Evolutionary conservation across 2,329 filamentous ascomycete species (phyloP), one percentile per base, ranked within the genome.

Genomic region (Arthroderma uncinatum): DNA sequence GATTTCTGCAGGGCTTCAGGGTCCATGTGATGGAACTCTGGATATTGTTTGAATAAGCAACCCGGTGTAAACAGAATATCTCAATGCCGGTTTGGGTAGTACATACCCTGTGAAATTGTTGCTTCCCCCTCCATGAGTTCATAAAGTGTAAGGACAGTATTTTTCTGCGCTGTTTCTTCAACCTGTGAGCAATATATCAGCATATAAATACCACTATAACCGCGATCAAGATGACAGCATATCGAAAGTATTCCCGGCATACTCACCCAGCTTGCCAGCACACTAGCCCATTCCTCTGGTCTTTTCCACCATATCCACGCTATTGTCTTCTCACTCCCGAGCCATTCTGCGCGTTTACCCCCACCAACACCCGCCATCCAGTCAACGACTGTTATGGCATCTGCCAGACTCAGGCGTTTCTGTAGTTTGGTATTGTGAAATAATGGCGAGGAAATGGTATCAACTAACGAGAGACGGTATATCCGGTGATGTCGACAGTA

Each of bases 21-120:
- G 68, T 97, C 91, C 77, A 98, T 87, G n/a, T 87, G 88, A 71
- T 89, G 83, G 66, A 95, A 89, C 64, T 94, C 89, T 86, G 64
- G 30, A n/a, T 42, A 59, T 16, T 33, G 34, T 37, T 12, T n/a
- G 12, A 10, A 30, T 50, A 9, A 50, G 39, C 6, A 33, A 25
- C 21, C 3, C 19, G 30, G 23, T 30, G 33, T 7, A 25, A 5
- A 56, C 19, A 54, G 53, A 5, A 47, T 16, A 34, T 58, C 23
- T 3, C 12, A 12, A 36, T 9, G 12, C 12, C 12, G 8, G 12
- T 12, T 10, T 10, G 9, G 6, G 5, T 19, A 42, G 16, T 58
- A 73, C 77, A 64, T 68, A 86, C 85, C 84, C 63, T 85, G 82
- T 1, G 81, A 83, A 58, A 77, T 72, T 1, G 87, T 89, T 30